Conservation (phyloP, 2,329 filamentous ascomycete species). For the Verticillium alfalfae region DNA sequence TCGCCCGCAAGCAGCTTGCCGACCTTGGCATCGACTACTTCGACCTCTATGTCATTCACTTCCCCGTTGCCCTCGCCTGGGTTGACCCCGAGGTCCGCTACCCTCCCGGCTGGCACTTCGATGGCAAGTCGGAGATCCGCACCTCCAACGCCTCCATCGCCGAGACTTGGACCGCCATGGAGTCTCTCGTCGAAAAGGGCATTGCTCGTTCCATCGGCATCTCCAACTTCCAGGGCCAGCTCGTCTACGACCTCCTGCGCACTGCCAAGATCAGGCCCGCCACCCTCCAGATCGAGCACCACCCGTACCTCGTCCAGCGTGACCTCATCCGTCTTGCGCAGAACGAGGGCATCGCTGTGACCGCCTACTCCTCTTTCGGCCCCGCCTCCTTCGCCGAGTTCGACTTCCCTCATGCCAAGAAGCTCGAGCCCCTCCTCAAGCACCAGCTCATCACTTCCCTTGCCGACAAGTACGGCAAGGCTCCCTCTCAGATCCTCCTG, state of each 20-base stretch:
- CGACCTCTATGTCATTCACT: constrained; percentile 85
- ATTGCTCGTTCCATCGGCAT: constrained; percentile 72
- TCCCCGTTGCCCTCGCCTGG: constrained; percentile 81
- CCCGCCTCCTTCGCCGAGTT: constrained; percentile 75
- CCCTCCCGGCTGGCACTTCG: constrained; percentile 72
- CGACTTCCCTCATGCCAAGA: constrained; percentile 61
- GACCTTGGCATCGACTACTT: constrained; percentile 88
- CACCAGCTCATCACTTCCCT: constrained; percentile 59
- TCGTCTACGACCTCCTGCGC: constrained; percentile 73
- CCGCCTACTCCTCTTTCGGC: constrained; percentile 81
- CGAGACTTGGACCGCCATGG: constrained; percentile 80
- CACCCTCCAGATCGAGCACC: constrained; percentile 83
- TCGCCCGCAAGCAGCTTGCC: constrained; percentile 69
- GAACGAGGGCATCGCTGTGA: constrained; percentile 66
- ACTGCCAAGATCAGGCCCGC: constrained; percentile 71
- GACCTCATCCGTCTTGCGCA: constrained; percentile 65
- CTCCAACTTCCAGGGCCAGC: constrained; percentile 74
- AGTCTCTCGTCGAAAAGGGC: constrained; percentile 62
- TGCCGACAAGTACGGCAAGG: constrained; percentile 65
- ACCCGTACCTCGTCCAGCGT: constrained; percentile 78
- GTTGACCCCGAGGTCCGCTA: constrained; percentile 75
- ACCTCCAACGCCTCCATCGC: constrained; percentile 66
- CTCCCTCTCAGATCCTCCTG: constrained; percentile 74
- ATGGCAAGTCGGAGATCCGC: constrained; percentile 55
- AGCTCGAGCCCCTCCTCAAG: constrained; percentile 65